Conservation (phyloP, 2,329 filamentous ascomycete species). For the Aspergillus carbonarius region DNA sequence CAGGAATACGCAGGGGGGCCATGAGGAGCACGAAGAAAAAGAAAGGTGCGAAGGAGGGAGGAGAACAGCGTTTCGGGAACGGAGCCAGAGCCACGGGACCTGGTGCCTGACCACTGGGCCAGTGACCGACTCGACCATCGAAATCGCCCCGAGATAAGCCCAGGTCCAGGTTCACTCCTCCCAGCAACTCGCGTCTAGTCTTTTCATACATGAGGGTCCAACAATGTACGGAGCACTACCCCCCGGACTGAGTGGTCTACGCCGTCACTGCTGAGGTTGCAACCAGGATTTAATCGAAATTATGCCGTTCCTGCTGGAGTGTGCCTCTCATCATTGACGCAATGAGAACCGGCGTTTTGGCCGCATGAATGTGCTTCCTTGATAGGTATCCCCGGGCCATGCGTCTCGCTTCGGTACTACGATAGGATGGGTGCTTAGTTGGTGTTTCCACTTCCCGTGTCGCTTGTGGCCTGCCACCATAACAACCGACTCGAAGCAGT, state of each 20-base stretch:
- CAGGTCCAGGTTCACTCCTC: neutral
- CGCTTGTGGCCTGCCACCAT: neutral
- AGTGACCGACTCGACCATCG: neutral
- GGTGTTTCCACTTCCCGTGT: neutral
- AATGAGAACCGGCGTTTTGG: neutral
- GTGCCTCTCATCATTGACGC: neutral
- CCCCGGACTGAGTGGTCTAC: neutral
- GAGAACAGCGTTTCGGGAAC: conserved; percentile 18
- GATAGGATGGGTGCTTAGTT: neutral
- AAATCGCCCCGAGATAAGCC: neutral
- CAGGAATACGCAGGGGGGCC: neutral
- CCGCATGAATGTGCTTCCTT: neutral
- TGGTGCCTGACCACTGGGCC: conserved; percentile 10
- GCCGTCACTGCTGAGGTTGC: neutral
- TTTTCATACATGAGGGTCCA: neutral
- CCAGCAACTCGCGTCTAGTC: neutral
- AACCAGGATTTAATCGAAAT: neutral
- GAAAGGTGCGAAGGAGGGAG: conserved; percentile 5
- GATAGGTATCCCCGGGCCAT: neutral
- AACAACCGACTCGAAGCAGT: neutral
- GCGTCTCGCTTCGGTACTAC: neutral
- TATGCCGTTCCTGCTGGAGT: neutral
- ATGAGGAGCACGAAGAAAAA: conserved; percentile 4
- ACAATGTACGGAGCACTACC: no score
- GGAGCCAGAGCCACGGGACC: conserved; percentile 27